Evolutionary conservation across 2,329 filamentous ascomycete genomes (phyloP), one percentile per base, ranked within the genome.

Genomic region (Fusarium floridanum): DNA sequence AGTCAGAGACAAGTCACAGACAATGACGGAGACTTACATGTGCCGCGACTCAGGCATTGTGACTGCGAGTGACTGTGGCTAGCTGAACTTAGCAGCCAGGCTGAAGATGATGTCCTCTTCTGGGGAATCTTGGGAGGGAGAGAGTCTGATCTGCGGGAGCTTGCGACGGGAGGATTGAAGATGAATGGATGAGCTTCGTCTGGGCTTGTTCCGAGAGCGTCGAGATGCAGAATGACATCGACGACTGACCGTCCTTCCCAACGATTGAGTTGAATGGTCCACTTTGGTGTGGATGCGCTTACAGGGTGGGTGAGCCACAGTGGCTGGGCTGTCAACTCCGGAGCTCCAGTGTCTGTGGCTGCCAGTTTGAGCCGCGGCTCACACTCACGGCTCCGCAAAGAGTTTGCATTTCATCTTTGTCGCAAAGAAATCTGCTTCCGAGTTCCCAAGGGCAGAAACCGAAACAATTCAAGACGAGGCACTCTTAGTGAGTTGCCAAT

Each of bases 31-130:
- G 74, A 82, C 81, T 81, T 80, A 82, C 81, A 82, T 78, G 68
- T 82, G 81, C 76, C 75, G 77, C 77, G 79, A 74, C 73, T 80
- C 77, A 64, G 78, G 66, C 81, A 82, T 82, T 64, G 32, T 61
- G 16, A 61, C 27, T 66, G 37, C 59, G 27, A 60, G 57, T 61
- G 27, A 59, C 14, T 17, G 55, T 57, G 60, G 57, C 68, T 72
- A 56, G 67, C 45, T 73, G 36, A 27, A 32, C 37, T 72, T 32
- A 70, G 68, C 50, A 16, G 41, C 41, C 22, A 20, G 7, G 41
- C 41, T 45, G 41, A 62, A 27, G 53, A 56, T 22, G 37, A 48
- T 50, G 22, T 36, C 12, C 61, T 61, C 27, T 63, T 56, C 24
- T 64, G 27, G 36, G 7, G 16, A 45, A 14, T 55, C 39, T 37